Evolutionary conservation across 2,329 filamentous ascomycete genomes (phyloP).

Genomic region (Ceratocystis alfenasii): DNA sequence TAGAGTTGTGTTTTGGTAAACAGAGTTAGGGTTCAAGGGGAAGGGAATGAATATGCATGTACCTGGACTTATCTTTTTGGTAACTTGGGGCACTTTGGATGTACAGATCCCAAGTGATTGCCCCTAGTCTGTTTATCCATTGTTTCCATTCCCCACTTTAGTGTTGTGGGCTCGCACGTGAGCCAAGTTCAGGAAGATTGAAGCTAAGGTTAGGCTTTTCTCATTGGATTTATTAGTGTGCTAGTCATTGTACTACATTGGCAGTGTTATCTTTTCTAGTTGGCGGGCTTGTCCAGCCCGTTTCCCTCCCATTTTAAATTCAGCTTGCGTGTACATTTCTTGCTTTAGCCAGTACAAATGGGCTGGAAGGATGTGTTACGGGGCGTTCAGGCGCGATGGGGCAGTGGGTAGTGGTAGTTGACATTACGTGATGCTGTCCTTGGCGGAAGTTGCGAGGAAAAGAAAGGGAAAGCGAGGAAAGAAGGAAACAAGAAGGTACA

Average conservation of each 20-base stretch:
- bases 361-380: background rate
- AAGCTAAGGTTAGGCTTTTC: background rate
- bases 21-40: background rate
- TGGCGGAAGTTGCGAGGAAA: background rate
- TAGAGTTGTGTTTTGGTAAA: background rate
- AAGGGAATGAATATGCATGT: background rate
- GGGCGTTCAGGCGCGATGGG: background rate
- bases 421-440: background rate
- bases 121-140: slow-evolving; percentile 5
- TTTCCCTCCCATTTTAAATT: background rate
- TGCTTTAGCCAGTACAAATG: background rate
- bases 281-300: background rate
- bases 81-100: background rate
- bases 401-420: background rate
- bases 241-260: background rate
- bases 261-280: background rate
- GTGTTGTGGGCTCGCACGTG: background rate
- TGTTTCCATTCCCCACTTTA: background rate
- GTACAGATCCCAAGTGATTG: background rate
- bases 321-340: background rate
- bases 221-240: background rate
- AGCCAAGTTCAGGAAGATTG: background rate
- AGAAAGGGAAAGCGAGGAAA: background rate
- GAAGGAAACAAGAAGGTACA: too few relatives aligned
- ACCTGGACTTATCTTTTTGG: background rate